Evolutionary conservation across 2,329 filamentous ascomycete genomes (phyloP).

Genomic region (Ambrosiella beaveri): DNA sequence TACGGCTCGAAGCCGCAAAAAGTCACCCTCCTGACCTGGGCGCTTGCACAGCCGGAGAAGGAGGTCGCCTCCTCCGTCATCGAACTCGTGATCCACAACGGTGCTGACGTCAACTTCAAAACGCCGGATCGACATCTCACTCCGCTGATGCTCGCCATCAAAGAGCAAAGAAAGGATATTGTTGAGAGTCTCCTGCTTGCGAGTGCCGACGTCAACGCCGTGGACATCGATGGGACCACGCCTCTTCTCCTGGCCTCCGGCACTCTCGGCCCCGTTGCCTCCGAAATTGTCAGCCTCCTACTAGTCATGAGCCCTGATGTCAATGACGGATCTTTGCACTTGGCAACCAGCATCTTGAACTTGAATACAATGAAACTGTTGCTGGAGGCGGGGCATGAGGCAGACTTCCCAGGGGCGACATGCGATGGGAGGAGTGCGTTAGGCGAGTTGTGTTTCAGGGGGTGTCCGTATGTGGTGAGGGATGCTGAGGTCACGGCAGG

Average conservation of each 20-base stretch:
- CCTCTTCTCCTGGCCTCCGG: slow-evolving; percentile 42
- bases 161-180: slow-evolving; percentile 36
- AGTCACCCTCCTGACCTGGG: slow-evolving; percentile 42
- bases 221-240: slow-evolving; percentile 39
- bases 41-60: slow-evolving; percentile 45
- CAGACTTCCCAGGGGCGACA: slow-evolving; percentile 45
- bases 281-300: slow-evolving; percentile 36
- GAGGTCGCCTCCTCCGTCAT: slow-evolving; percentile 41
- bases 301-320: slow-evolving; percentile 37
- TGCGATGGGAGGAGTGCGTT: slow-evolving; percentile 46
- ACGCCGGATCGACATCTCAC: slow-evolving; percentile 25
- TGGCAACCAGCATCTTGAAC: slow-evolving; percentile 43
- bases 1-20: slow-evolving; percentile 35
- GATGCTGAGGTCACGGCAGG: neutral
- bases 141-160: slow-evolving; percentile 42
- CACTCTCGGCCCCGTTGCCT: slow-evolving; percentile 34
- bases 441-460: slow-evolving; percentile 44
- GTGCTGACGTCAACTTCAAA: slow-evolving; percentile 40
- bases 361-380: slow-evolving; percentile 37
- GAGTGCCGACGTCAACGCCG: slow-evolving; percentile 41
- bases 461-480: slow-evolving; percentile 27
- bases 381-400: slow-evolving; percentile 40
- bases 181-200: slow-evolving; percentile 38
- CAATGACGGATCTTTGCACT: slow-evolving; percentile 51
- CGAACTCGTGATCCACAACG: slow-evolving; percentile 33